phyloP scores from a whole-genome alignment of 345 rosid species.

The Populus pruinosa region DNA sequence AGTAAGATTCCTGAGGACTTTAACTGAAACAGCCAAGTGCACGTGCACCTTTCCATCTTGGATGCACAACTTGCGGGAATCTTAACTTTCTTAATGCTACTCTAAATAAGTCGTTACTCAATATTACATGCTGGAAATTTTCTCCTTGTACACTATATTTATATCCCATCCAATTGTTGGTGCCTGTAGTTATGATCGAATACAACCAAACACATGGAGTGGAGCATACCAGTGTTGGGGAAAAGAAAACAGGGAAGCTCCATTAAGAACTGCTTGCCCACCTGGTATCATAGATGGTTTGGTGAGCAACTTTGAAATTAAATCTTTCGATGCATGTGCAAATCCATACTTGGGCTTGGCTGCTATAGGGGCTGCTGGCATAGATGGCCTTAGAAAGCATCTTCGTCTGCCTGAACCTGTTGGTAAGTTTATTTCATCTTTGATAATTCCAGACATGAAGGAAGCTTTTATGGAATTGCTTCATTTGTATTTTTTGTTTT shows the following conservation, averaged over 20 bases:
- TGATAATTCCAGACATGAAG: not conserved
- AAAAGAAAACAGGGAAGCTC: conserved; percentile 88
- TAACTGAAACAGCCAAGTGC: not conserved
- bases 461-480: not conserved
- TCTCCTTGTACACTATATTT: not conserved
- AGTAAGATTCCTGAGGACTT: not conserved
- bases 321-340: conserved; percentile 84
- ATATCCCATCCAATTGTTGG: not conserved
- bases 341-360: conserved; percentile 85
- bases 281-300: conserved; percentile 70
- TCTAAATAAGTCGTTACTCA: not conserved
- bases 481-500: not conserved
- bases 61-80: not conserved
- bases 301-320: conserved; percentile 92
- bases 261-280: conserved; percentile 83
- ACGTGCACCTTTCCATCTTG: not conserved
- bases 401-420: conserved; percentile 71
- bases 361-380: conserved; percentile 74
- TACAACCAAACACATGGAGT: conserved; percentile 91
- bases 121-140: not conserved
- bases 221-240: conserved; percentile 99
- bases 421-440: conserved; percentile 39
- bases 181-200: conserved; percentile 71
- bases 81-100: not conserved
- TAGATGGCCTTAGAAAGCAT: conserved; percentile 77